Percentiles rank a stretch among this genome's conserved stretches.
Conservation (phyloP, 352 stramenopile genomes). For the Pythium brassicae region DNA sequence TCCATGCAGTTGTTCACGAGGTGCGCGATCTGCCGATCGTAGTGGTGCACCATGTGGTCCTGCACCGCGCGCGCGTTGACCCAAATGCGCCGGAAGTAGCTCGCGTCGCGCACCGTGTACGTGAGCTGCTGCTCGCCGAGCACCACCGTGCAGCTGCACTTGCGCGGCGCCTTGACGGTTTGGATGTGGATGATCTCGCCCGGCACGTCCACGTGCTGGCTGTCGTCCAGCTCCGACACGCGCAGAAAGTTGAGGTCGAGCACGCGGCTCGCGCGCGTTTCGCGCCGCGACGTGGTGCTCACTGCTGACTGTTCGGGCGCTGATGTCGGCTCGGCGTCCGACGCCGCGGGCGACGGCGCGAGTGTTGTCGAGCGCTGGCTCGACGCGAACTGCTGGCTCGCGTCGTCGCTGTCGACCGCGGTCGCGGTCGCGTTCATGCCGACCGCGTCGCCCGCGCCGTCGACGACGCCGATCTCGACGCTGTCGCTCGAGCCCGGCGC, state of each 20-base stretch:
- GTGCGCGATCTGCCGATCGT: constrained; percentile 65
- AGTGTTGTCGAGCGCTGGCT: constrained; percentile 1
- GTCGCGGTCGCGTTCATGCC: not conserved
- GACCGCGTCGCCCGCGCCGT: not conserved
- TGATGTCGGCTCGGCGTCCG: no score
- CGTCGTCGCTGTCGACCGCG: constrained; percentile 5
- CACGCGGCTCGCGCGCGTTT: constrained; percentile 8
- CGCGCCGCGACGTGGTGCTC: not conserved
- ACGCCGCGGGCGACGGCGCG: no score
- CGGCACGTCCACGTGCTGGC: constrained; percentile 61
- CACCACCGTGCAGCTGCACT: constrained; percentile 61
- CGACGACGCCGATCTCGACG: constrained; percentile 1
- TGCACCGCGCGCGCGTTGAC: constrained; percentile 51
- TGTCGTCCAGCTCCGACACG: constrained; percentile 34
- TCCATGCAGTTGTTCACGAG: constrained; percentile 56
- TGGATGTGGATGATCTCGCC: constrained; percentile 72
- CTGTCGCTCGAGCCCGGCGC: constrained; percentile 8
- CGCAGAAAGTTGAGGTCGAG: constrained; percentile 29
- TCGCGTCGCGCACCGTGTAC: constrained; percentile 63
- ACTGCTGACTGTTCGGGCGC: no score
- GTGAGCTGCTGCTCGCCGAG: constrained; percentile 64
- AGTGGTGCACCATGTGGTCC: constrained; percentile 83
- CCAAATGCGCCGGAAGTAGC: constrained; percentile 68
- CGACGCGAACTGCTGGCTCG: constrained; percentile 6
- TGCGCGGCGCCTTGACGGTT: constrained; percentile 43